Evolutionary conservation across 495 filamentous ascomycete species (phyloP).

Genomic region (Neurospora sp.): DNA sequence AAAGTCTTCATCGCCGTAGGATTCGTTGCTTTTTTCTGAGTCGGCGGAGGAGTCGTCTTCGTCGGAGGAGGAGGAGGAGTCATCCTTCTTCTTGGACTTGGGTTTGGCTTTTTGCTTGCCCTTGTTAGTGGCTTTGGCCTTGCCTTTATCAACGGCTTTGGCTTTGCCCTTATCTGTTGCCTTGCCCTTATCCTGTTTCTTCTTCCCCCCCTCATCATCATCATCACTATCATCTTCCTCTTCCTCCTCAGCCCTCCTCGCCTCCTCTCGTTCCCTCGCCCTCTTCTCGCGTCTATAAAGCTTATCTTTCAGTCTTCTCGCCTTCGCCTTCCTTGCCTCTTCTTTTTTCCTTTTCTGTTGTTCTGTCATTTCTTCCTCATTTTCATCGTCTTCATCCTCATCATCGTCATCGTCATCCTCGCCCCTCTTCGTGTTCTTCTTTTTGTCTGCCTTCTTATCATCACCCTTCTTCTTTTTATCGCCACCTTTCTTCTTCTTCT

Average conservation of each 20-base stretch:
- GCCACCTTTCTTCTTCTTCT: not conserved
- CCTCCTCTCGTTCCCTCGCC: not conserved
- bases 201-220: not conserved
- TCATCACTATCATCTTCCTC: not conserved
- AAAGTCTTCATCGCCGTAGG: not conserved
- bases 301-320: not conserved
- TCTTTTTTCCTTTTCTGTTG: not conserved
- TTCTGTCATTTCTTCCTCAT: not conserved
- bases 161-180: not conserved
- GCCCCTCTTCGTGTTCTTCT: no score
- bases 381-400: accelerated
- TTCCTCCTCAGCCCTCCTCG: not conserved
- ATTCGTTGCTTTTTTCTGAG: not conserved
- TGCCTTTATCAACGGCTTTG: not conserved
- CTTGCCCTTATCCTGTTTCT: not conserved
- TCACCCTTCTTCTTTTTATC: not conserved
- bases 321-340: not conserved
- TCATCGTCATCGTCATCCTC: no score
- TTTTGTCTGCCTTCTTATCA: no score
- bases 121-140: not conserved
- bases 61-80: not conserved
- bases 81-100: not conserved
- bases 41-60: not conserved
- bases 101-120: not conserved
- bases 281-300: not conserved